A percentile compares a stretch with the other conserved stretches of the same genome.
phyloP scores from a whole-genome alignment of 371 early-diverging fungal species.

The Rhizopus sp. region DNA sequence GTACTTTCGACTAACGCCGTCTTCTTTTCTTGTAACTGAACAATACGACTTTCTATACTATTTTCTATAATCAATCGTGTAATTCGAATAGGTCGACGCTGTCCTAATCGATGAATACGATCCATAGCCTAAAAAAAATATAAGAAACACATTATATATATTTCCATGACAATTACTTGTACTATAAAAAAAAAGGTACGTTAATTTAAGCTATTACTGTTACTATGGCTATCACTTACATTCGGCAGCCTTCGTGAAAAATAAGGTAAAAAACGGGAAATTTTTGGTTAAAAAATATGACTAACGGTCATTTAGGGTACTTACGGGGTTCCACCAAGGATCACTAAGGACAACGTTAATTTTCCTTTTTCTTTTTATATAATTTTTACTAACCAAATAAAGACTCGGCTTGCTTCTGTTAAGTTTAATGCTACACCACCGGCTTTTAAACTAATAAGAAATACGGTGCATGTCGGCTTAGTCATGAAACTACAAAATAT shows the following conservation, averaged over 20 bases:
- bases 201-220: not conserved
- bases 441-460: constrained; percentile 91
- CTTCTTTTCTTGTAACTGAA: constrained; percentile 96
- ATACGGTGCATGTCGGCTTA: constrained; percentile 83
- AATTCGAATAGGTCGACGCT: constrained; percentile 86
- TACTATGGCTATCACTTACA: constrained; percentile 28
- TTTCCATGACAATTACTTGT: constrained; percentile 21
- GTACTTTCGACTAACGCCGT: constrained; percentile 88
- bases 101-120: constrained; percentile 91
- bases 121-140: constrained; percentile 79
- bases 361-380: not conserved
- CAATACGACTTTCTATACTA: constrained; percentile 93
- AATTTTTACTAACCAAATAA: constrained; percentile 57
- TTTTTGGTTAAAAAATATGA: constrained; percentile 3
- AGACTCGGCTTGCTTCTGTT: constrained; percentile 93
- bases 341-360: constrained; percentile 42
- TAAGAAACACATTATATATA: constrained; percentile 40
- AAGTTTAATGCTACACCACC: constrained; percentile 97
- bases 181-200: constrained; percentile 18
- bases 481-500: constrained; percentile 68
- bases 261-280: constrained; percentile 4
- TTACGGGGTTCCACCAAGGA: constrained; percentile 95
- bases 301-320: constrained; percentile 39
- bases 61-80: constrained; percentile 93
- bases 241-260: constrained; percentile 37